Conservation (phyloP, 1,284 basidiomycete species). For the Taiwanofungus camphoratus region DNA sequence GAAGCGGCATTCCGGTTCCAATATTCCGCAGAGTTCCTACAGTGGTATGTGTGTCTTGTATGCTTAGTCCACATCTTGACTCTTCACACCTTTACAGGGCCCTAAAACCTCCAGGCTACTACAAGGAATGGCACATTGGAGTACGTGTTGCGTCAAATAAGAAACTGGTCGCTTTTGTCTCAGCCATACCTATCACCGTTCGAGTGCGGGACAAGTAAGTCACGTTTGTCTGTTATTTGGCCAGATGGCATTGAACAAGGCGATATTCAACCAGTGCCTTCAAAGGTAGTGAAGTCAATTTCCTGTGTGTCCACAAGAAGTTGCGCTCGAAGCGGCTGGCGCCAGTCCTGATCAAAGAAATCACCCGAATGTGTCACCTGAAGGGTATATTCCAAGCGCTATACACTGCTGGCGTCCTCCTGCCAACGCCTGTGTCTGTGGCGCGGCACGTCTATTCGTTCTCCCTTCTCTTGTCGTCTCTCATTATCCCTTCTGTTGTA, state of each 20-base stretch:
- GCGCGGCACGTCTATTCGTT: constrained; percentile 53
- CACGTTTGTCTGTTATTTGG: neutral
- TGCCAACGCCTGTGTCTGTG: constrained; percentile 86
- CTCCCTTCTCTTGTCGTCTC: neutral
- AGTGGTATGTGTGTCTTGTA: constrained; percentile 58
- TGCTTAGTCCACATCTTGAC: constrained; percentile 1
- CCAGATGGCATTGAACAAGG: neutral
- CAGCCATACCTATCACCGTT: constrained; percentile 85
- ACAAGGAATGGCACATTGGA: constrained; percentile 93
- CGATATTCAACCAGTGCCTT: constrained; percentile 47
- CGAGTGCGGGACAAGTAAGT: constrained; percentile 73
- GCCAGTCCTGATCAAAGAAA: constrained; percentile 97
- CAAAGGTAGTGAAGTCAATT: constrained; percentile 89
- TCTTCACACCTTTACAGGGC: constrained; percentile 60
- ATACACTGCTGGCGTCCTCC: constrained; percentile 88
- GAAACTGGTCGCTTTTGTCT: constrained; percentile 97
- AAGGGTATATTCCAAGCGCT: constrained; percentile 95
- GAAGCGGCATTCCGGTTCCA: constrained; percentile 95
- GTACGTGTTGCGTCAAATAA: constrained; percentile 87
- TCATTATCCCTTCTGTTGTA: constrained; percentile 21
- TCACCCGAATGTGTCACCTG: constrained; percentile 90
- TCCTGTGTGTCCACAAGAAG: constrained; percentile 98
- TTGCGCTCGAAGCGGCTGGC: constrained; percentile 92
- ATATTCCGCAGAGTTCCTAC: constrained; percentile 91
- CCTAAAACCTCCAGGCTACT: constrained; percentile 89